phyloP scores from a whole-genome alignment of 192 early-diverging fungal genomes.

The Rhizophagus prolifer region DNA sequence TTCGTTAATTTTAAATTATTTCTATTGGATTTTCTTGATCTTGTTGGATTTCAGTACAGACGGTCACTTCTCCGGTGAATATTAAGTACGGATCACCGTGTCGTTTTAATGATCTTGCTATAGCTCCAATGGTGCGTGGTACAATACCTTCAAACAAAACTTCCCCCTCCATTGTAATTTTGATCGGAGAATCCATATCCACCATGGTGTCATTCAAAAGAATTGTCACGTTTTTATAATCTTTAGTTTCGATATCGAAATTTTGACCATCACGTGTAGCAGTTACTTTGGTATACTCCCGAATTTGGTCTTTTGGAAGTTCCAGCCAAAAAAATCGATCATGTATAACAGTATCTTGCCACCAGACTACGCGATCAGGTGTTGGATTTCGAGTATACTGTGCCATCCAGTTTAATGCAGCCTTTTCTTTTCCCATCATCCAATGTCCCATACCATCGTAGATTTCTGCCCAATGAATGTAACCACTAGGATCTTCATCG shows the following conservation, averaged over 20 bases:
- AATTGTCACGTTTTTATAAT: neutral
- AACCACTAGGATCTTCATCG: neutral
- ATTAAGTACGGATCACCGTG: slow-evolving; percentile 8
- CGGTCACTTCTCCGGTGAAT: slow-evolving; percentile 9
- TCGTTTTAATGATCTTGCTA: neutral
- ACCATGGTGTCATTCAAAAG: slow-evolving; percentile 4
- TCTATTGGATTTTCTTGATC: too few relatives aligned
- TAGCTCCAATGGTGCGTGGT: neutral
- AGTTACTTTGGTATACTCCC: neutral
- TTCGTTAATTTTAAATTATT: too few relatives aligned
- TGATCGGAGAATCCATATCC: neutral
- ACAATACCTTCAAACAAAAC: slow-evolving; percentile 4
- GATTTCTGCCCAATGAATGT: neutral
- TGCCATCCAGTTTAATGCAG: neutral
- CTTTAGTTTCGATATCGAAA: neutral
- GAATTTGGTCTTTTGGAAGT: slow-evolving; percentile 1
- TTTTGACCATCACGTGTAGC: slow-evolving; percentile 3
- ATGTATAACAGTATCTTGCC: neutral
- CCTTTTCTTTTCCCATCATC: neutral
- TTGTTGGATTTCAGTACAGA: neutral
- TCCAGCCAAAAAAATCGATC: neutral
- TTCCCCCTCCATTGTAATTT: neutral
- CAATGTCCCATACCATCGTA: neutral
- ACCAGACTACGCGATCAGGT: neutral
- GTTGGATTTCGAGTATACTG: neutral